phyloP scores from a whole-genome alignment of 2,329 filamentous ascomycete genomes.

The Emmonsia crescens region DNA sequence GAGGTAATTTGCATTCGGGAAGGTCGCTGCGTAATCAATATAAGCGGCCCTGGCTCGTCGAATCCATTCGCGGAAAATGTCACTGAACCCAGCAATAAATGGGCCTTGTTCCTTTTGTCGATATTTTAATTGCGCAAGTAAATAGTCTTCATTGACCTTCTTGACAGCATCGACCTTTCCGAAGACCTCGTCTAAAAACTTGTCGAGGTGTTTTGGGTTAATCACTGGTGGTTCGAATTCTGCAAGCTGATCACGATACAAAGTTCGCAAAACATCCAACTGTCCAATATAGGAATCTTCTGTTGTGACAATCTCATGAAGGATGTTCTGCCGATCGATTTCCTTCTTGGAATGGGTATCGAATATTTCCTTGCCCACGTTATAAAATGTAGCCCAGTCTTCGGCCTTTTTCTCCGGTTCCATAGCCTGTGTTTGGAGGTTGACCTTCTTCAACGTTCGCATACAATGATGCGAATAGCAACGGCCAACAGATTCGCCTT shows the following conservation, averaged over 20 bases:
- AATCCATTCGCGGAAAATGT: conserved; percentile 97
- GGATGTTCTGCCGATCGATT: conserved; percentile 79
- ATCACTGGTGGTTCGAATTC: conserved; percentile 70
- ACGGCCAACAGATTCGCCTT: conserved; percentile 51
- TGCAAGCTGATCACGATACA: conserved; percentile 75
- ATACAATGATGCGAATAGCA: conserved; percentile 95
- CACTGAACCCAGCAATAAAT: conserved; percentile 87
- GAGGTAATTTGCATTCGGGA: conserved; percentile 71
- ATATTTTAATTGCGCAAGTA: conserved; percentile 90
- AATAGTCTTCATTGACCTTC: conserved; percentile 81
- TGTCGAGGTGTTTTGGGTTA: conserved; percentile 61
- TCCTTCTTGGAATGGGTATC: conserved; percentile 71
- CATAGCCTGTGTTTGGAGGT: conserved; percentile 62
- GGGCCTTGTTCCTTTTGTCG: conserved; percentile 93
- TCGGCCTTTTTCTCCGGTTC: conserved; percentile 59
- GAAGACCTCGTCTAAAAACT: conserved; percentile 78
- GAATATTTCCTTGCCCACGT: conserved; percentile 64
- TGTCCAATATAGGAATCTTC: conserved; percentile 88
- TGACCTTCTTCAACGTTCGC: conserved; percentile 87
- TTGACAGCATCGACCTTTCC: conserved; percentile 82
- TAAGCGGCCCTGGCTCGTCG: conserved; percentile 83
- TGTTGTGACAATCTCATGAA: conserved; percentile 90
- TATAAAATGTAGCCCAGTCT: conserved; percentile 87
- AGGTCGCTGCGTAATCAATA: conserved; percentile 81
- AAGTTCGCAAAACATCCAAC: conserved; percentile 68